Percentiles rank a stretch among this genome's conserved stretches.
Evolutionary conservation across 495 filamentous ascomycete genomes (phyloP).

Genomic region (Podospora conica): DNA sequence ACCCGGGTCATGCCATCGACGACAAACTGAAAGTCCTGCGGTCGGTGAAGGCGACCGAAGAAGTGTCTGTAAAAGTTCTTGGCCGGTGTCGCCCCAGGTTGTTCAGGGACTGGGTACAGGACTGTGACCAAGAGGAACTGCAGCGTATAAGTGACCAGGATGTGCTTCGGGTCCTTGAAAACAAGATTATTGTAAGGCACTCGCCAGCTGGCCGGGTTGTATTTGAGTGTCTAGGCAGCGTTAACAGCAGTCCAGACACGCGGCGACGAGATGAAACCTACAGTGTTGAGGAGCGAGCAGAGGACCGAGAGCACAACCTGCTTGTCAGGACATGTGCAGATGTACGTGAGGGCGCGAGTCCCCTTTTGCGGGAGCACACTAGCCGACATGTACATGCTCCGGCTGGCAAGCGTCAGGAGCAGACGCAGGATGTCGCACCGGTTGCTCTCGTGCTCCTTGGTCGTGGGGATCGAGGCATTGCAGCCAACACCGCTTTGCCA

Average conservation of each 20-base stretch:
- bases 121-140: slow-evolving; percentile 85
- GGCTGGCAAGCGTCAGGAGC: slow-evolving; percentile 77
- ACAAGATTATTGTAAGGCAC: slow-evolving; percentile 93
- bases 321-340: slow-evolving; percentile 79
- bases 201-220: slow-evolving; percentile 90
- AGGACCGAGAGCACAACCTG: slow-evolving; percentile 82
- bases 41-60: slow-evolving; percentile 81
- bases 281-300: slow-evolving; percentile 94
- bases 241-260: slow-evolving; percentile 15
- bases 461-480: slow-evolving; percentile 81
- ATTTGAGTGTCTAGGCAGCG: slow-evolving; percentile 71
- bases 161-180: slow-evolving; percentile 88
- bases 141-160: slow-evolving; percentile 84
- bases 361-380: slow-evolving; percentile 80
- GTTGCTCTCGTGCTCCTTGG: slow-evolving; percentile 85
- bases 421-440: slow-evolving; percentile 84
- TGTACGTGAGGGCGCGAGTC: slow-evolving; percentile 81
- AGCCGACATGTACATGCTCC: slow-evolving; percentile 88
- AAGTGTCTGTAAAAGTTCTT: slow-evolving; percentile 95
- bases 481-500: slow-evolving; percentile 98
- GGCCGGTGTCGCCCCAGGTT: slow-evolving; percentile 47
- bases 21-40: slow-evolving; percentile 96
- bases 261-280: slow-evolving; percentile 37
- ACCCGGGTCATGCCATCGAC: slow-evolving; percentile 94
- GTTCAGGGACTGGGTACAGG: slow-evolving; percentile 86